phyloP scores from a whole-genome alignment of 2,329 filamentous ascomycete genomes.

The Dactylellina sp. region DNA sequence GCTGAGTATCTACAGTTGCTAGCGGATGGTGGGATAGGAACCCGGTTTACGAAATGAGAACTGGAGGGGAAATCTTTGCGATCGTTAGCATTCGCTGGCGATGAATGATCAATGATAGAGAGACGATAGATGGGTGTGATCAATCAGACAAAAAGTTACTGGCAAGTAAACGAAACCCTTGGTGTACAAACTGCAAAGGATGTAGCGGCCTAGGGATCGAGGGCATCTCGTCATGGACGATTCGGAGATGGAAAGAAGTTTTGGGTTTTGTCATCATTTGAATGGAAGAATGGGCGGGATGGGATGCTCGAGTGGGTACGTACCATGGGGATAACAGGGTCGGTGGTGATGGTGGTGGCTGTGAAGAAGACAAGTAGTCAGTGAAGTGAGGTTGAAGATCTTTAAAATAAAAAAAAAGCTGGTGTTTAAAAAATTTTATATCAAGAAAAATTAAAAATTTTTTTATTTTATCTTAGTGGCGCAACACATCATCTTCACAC shows the following conservation, averaged over 20 bases:
- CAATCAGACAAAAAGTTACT: conserved; percentile 61
- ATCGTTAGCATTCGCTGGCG: conserved; percentile 21
- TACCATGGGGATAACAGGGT: conserved; percentile 4
- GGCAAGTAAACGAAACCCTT: conserved; percentile 59
- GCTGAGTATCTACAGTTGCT: conserved; percentile 10
- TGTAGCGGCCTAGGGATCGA: conserved; percentile 28
- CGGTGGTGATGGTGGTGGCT: conserved; percentile 22
- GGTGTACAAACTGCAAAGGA: conserved; percentile 31
- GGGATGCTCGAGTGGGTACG: neutral
- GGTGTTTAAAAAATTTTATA: conserved; percentile 17
- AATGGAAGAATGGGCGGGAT: neutral
- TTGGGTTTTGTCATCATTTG: conserved; percentile 54
- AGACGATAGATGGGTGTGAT: conserved; percentile 8
- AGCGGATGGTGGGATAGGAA: too few species aligned
- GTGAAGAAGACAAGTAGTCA: conserved; percentile 3
- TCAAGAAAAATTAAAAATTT: conserved; percentile 10
- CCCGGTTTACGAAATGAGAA: too few species aligned
- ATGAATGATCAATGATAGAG: neutral
- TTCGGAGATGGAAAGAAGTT: conserved; percentile 61
- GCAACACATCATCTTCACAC: conserved; percentile 14
- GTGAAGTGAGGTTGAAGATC: conserved; percentile 2
- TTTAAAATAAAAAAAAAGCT: neutral
- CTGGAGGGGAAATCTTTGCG: conserved; percentile 26
- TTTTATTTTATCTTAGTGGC: neutral
- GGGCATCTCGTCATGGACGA: conserved; percentile 60